Percentiles rank a stretch among this genome's conserved stretches.
phyloP scores from a whole-genome alignment of 2,329 filamentous ascomycete species.

The Amauroascus niger region DNA sequence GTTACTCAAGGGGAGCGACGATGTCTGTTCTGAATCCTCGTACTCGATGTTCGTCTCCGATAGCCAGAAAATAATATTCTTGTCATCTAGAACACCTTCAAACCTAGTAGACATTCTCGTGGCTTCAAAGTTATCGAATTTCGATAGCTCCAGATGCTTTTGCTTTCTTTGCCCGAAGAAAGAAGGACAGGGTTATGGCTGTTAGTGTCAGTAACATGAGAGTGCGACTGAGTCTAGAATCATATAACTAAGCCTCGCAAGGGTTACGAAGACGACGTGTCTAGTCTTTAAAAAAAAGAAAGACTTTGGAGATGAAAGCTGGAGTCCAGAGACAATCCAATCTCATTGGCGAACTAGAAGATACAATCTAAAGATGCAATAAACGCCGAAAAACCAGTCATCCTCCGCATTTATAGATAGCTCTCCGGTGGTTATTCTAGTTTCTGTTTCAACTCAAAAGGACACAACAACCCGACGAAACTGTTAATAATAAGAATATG shows the following conservation, averaged over 20 bases:
- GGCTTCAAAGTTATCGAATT: neutral
- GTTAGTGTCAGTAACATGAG: too few species aligned
- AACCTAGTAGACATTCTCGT: neutral
- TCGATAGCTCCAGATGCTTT: neutral
- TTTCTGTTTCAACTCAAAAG: neutral
- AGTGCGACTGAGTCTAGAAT: too few species aligned
- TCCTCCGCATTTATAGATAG: neutral
- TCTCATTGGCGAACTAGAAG: neutral
- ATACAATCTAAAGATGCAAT: neutral
- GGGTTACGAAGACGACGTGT: too few species aligned
- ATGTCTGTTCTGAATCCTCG: neutral
- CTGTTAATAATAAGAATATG: neutral
- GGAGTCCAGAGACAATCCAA: neutral
- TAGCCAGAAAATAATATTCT: neutral
- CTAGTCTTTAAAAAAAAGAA: too few species aligned
- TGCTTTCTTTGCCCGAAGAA: too few species aligned
- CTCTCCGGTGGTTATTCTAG: neutral
- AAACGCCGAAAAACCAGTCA: neutral
- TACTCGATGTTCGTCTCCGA: neutral
- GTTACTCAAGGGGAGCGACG: neutral
- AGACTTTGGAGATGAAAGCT: neutral
- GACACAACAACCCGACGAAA: neutral
- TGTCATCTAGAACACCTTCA: neutral
- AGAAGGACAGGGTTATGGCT: too few species aligned
- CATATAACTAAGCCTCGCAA: too few species aligned